Evolutionary conservation across 306 rosid species (phyloP), one percentile per base, ranked within the genome.

Genomic region (Lathyrus oleraceus): DNA sequence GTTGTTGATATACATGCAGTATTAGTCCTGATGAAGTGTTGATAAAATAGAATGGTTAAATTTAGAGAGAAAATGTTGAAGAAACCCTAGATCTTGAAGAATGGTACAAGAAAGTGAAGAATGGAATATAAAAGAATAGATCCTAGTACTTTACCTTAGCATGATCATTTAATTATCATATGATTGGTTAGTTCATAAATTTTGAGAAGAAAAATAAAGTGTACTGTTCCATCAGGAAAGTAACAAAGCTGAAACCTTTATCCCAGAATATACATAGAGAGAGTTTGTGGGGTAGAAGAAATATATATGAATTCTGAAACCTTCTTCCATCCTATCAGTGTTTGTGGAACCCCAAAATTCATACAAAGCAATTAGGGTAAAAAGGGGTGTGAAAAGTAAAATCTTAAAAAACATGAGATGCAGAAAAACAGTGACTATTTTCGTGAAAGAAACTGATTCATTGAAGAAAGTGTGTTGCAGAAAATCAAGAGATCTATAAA

Each of bases 71-170:
- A 58, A 27, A 27, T 16, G 48, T 38, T 1, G 20, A 63, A 20
- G 36, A 65, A 65, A 10, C 70, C 54, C 38, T 43, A 65, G 70
- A 65, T 65, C 54, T 65, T 65, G 49, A 12, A 65, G 3, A 65
- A 23, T 65, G 54, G 69, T 64, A 42, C 69, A 64, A 64, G 54
- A 42, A 15, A 14, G 21, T 42, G 69, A 63, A 40, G 39, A 35
- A 32, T 0, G 4, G 3, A 27, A 27, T 27, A 27, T 1, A 28
- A 4, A 0, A 30, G 36, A 30, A 35, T 5, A 35, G 52, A 64
- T 63, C 54, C 69, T 64, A 27, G 69, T 6, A 64, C 38, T 6
- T 40, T 63, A 42, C 67, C 67, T 62, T 62, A 61, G 30, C 28
- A 5, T 23, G 23, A 32, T 12, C 44, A 59, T 59, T 30, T n/a